These are phyloP conservation scores for Peronospora farinosa DNA, from an alignment of 352 stramenopile species.

Conservation along the genomic window DNA sequence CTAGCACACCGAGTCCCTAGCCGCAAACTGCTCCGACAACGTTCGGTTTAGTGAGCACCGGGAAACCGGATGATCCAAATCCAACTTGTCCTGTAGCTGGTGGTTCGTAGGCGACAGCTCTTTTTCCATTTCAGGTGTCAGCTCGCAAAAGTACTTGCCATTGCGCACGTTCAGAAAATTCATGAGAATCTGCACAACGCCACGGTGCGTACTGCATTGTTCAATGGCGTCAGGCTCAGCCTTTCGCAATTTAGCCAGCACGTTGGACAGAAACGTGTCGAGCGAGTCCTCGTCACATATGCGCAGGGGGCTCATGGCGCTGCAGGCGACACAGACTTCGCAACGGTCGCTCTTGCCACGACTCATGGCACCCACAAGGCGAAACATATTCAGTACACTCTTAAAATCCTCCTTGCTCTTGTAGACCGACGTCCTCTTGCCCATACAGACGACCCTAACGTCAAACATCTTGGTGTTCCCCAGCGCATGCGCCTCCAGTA, in stretches of 20 bases:
- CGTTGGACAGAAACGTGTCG: slow-evolving; percentile 44
- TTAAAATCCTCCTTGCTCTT: slow-evolving; percentile 84
- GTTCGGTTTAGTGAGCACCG: slow-evolving; percentile 73
- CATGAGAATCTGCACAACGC: slow-evolving; percentile 79
- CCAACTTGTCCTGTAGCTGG: slow-evolving; percentile 37
- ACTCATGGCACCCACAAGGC: slow-evolving; percentile 66
- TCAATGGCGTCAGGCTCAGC: slow-evolving; percentile 34
- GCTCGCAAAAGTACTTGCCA: slow-evolving; percentile 68
- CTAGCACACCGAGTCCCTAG: slow-evolving; percentile 76
- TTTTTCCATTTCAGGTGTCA: slow-evolving; percentile 30
- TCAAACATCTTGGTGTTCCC: slow-evolving; percentile 78
- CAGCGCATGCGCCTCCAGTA: slow-evolving; percentile 59
- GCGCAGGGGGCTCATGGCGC: slow-evolving; percentile 32
- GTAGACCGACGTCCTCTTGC: slow-evolving; percentile 69
- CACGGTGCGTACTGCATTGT: slow-evolving; percentile 57
- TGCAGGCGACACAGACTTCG: slow-evolving; percentile 50
- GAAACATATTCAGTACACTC: slow-evolving; percentile 77
- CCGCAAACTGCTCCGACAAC: slow-evolving; percentile 67
- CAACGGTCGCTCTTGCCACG: slow-evolving; percentile 44
- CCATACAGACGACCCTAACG: slow-evolving; percentile 70
- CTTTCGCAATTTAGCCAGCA: slow-evolving; percentile 59
- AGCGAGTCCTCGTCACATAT: slow-evolving; percentile 49
- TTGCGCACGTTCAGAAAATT: slow-evolving; percentile 76
- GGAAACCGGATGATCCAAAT: slow-evolving; percentile 56
- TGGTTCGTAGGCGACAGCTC: slow-evolving; percentile 16